Percentiles rank a stretch among this genome's conserved stretches.
Evolutionary conservation across 345 rosid genomes (phyloP).

Genomic region (Xanthoceras sorbifolium): DNA sequence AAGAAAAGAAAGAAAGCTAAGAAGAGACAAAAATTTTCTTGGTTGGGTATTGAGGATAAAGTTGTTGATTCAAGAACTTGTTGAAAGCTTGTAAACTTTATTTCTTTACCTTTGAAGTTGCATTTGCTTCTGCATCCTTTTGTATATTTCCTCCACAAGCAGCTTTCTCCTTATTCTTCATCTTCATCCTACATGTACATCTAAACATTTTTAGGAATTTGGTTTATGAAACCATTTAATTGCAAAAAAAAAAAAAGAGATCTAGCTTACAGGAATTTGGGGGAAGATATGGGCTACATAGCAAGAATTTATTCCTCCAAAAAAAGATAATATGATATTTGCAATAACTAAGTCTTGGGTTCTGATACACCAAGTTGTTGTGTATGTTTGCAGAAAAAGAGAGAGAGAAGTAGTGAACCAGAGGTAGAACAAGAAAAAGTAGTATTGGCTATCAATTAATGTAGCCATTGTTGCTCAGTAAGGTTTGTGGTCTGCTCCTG

Average conservation of each 20-base stretch:
- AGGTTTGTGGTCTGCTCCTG: background rate
- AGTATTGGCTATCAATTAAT: background rate
- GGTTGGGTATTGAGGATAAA: too few relatives aligned
- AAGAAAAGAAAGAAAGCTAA: too few relatives aligned
- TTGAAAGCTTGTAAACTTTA: background rate
- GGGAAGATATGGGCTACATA: background rate
- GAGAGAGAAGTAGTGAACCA: constrained; percentile 8
- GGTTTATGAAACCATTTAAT: background rate
- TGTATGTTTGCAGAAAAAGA: constrained; percentile 7
- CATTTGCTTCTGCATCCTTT: background rate
- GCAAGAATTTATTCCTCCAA: background rate
- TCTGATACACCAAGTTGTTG: background rate
- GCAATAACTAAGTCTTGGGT: background rate
- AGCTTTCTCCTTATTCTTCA: background rate
- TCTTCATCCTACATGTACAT: background rate
- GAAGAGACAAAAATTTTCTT: too few relatives aligned
- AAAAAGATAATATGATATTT: background rate
- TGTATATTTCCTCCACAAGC: background rate
- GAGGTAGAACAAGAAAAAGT: constrained; percentile 3
- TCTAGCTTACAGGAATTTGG: background rate
- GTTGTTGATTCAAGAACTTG: background rate
- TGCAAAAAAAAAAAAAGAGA: too few relatives aligned
- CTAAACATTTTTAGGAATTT: background rate
- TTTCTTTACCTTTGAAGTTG: background rate
- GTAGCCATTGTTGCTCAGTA: background rate